phyloP scores from a whole-genome alignment of 768 basidiomycete genomes.

The Agaricus subrufescens region DNA sequence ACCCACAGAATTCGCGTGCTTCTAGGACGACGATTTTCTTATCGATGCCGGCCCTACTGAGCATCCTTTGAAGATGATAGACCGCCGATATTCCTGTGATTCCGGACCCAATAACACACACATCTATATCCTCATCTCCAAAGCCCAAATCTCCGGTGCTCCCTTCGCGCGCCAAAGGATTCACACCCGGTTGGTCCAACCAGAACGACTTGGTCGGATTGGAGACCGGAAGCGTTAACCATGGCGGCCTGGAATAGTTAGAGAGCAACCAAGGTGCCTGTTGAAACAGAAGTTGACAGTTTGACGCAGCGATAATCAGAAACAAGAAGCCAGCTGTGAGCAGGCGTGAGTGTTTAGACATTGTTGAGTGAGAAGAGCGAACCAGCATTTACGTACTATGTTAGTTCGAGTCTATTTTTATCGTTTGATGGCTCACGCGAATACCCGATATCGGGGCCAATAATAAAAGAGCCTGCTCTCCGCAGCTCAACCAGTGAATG shows the following conservation, averaged over 20 bases:
- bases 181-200: slow-evolving; percentile 54
- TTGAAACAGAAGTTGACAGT: background rate
- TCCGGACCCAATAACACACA: slow-evolving; percentile 78
- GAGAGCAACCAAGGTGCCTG: background rate
- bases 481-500: too few relatives aligned
- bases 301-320: background rate
- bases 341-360: background rate
- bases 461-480: too few relatives aligned
- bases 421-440: too few relatives aligned
- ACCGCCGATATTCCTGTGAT: slow-evolving; percentile 74
- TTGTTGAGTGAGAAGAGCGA: background rate
- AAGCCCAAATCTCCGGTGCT: slow-evolving; percentile 48
- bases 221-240: slow-evolving; percentile 39
- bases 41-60: slow-evolving; percentile 5
- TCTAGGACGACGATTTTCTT: slow-evolving; percentile 66
- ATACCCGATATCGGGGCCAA: too few relatives aligned
- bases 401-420: too few relatives aligned
- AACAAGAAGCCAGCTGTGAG: background rate
- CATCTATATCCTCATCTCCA: slow-evolving; percentile 49
- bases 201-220: slow-evolving; percentile 75
- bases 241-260: background rate
- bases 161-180: slow-evolving; percentile 64
- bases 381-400: too few relatives aligned
- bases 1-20: slow-evolving; percentile 82
- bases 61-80: slow-evolving; percentile 50